Percentiles rank a stretch among this genome's conserved stretches.
These are phyloP conservation scores for Diversispora epigaea DNA, from an alignment of 192 early-diverging fungal genomes.

Conservation along the genomic window DNA sequence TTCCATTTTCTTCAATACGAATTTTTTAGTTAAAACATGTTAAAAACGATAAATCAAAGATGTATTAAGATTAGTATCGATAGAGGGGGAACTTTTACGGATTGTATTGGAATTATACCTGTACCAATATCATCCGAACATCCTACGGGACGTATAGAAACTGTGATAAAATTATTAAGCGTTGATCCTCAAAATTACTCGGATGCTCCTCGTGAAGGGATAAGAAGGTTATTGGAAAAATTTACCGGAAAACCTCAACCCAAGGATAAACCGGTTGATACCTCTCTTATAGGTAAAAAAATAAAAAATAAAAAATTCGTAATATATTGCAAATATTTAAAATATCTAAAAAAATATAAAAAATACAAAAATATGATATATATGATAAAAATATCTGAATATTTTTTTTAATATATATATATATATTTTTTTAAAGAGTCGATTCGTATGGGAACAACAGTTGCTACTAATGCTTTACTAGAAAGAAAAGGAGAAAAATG, in stretches of 20 bases:
- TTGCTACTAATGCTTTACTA: constrained; percentile 91
- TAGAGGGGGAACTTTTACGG: constrained; percentile 96
- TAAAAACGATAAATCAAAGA: background rate
- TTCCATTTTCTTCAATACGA: background rate
- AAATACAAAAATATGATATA: constrained; percentile 2
- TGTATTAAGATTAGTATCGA: constrained; percentile 74
- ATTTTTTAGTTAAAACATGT: constrained; percentile 3
- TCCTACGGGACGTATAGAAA: constrained; percentile 52
- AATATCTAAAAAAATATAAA: background rate
- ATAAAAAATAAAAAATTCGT: no score
- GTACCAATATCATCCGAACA: constrained; percentile 48
- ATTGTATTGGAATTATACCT: constrained; percentile 81
- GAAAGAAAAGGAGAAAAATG: constrained; percentile 87
- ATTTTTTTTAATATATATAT: no score
- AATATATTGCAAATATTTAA: background rate
- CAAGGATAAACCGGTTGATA: constrained; percentile 69
- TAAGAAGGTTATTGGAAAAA: constrained; percentile 80
- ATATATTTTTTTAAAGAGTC: constrained; percentile 43
- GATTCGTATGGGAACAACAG: constrained; percentile 96
- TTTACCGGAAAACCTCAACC: constrained; percentile 71
- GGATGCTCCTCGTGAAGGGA: constrained; percentile 94
- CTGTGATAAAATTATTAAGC: constrained; percentile 88
- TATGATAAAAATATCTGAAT: background rate
- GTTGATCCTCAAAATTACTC: constrained; percentile 88
- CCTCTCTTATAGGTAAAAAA: constrained; percentile 58